These are phyloP conservation scores for Glycyrrhiza uralensis DNA, from an alignment of 306 rosid genomes.

Conservation along the genomic window DNA sequence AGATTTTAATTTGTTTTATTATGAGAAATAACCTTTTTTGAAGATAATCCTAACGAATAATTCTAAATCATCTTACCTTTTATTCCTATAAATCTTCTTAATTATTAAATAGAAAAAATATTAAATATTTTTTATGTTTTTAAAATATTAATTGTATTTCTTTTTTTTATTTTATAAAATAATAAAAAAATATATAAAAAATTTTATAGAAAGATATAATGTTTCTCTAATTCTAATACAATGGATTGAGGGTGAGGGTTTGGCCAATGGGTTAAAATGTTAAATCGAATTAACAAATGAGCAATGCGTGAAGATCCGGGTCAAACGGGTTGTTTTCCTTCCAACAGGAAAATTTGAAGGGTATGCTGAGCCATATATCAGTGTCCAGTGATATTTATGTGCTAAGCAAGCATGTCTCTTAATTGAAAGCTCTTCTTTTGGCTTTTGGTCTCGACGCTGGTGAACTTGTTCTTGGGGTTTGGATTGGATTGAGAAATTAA, in stretches of 20 bases:
- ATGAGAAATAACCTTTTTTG: too few species aligned
- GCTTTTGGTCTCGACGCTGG: slow-evolving; percentile 13
- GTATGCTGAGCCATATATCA: background rate
- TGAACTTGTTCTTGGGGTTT: slow-evolving; percentile 35
- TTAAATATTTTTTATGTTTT: too few species aligned
- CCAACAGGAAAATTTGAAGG: background rate
- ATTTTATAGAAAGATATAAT: too few species aligned
- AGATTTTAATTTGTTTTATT: too few species aligned
- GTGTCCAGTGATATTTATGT: background rate
- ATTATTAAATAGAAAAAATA: too few species aligned
- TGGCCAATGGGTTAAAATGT: background rate
- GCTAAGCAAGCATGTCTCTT: background rate
- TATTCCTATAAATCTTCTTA: too few species aligned
- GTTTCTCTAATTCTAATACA: too few species aligned
- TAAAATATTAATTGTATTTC: too few species aligned
- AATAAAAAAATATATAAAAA: too few species aligned
- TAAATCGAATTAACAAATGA: background rate
- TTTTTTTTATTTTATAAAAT: too few species aligned
- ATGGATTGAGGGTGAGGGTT: background rate
- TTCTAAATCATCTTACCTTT: too few species aligned
- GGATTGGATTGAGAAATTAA: background rate
- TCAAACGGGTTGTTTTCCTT: slow-evolving; percentile 31
- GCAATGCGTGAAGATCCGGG: slow-evolving; percentile 27
- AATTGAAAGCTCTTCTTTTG: slow-evolving; percentile 18
- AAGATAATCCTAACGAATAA: too few species aligned